Evolutionary conservation across 768 basidiomycete species (phyloP), one percentile per base, ranked within the genome.

Genomic region (Psilocybe cyanescens): DNA sequence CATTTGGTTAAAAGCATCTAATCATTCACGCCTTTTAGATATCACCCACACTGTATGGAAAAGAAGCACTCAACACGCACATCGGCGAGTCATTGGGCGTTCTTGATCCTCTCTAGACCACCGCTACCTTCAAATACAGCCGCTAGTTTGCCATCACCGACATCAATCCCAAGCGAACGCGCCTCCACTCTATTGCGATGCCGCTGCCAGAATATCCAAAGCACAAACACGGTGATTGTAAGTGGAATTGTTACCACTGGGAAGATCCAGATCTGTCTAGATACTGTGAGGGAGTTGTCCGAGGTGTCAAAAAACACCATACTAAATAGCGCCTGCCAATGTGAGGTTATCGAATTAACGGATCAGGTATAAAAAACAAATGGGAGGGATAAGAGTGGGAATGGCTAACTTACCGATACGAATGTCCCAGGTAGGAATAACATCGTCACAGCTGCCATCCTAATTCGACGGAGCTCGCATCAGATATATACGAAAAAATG

Each of bases 361-460:
- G 14, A 12, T 16, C 41, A n/a, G n/a, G 11, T 44, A 39, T 8
- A 39, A 39, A 39, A 24, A 24, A 24, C 24, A 44, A 44, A 8
- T 44, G 11, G 14, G 41, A 44, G n/a, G 14, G 41, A n/a, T 12
- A 44, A 44, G 41, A 44, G 41, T 5, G n/a, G 14, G 41, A 1
- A 30, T 3, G 24, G 1, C 39, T 14, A 33, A 59, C 65, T 35
- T 52, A 69, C 70, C 3, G 65, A 71, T 7, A 71, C 66, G 54
- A 71, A 71, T 8, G 70, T 67, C 12, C 68, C 69, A 16, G 70
- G 70, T n/a, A 71, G 63, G 56, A 71, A 71, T 24, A 71, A 60
- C 70, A 71, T 71, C 1, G 68, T 70, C 16, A 71, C 67, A n/a
- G 67, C 66, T 24, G 70, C 67, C 62, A 71, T 71, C n/a, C 70